Evolutionary conservation across 2,329 filamentous ascomycete species (phyloP).

Genomic region (Claviceps humidiphila): DNA sequence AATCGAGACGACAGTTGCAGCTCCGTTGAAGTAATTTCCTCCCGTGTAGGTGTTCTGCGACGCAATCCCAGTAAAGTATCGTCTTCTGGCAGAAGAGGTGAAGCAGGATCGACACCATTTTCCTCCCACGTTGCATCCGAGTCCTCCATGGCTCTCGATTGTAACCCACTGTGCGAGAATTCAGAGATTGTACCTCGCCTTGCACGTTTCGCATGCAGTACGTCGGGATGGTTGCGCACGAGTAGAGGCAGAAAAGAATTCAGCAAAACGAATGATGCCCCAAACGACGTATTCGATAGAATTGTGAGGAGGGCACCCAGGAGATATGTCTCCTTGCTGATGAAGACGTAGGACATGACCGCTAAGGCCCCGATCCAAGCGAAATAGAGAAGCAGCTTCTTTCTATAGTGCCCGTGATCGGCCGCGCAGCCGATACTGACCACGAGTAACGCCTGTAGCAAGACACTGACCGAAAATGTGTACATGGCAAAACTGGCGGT

Average conservation of each 20-base stretch:
- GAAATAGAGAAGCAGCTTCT: slow-evolving; percentile 75
- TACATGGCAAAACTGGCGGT: slow-evolving; percentile 98
- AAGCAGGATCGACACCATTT: slow-evolving; percentile 27
- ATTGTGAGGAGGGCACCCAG: slow-evolving; percentile 76
- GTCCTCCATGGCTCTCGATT: slow-evolving; percentile 23
- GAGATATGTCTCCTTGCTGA: slow-evolving; percentile 63
- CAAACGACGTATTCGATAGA: slow-evolving; percentile 85
- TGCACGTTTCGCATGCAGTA: slow-evolving; percentile 18
- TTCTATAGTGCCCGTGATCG: slow-evolving; percentile 85
- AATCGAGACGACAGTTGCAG: slow-evolving; percentile 79
- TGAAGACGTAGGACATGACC: slow-evolving; percentile 79
- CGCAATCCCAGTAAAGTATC: slow-evolving; percentile 11
- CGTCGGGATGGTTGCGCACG: slow-evolving; percentile 66
- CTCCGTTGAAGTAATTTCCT: slow-evolving; percentile 47
- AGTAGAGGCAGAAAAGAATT: slow-evolving; percentile 91
- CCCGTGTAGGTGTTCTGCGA: slow-evolving; percentile 25
- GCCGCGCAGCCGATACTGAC: slow-evolving; percentile 94
- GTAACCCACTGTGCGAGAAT: slow-evolving; percentile 17
- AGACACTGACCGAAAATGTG: slow-evolving; percentile 84
- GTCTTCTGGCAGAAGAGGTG: slow-evolving; percentile 31
- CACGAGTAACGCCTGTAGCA: slow-evolving; percentile 79
- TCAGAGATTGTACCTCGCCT: slow-evolving; percentile 17
- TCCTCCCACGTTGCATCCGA: slow-evolving; percentile 18
- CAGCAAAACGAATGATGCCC: slow-evolving; percentile 84
- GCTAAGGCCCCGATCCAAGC: slow-evolving; percentile 67